Conservation (phyloP, 2,329 filamentous ascomycete species). For the Ambrosiella xylebori region DNA sequence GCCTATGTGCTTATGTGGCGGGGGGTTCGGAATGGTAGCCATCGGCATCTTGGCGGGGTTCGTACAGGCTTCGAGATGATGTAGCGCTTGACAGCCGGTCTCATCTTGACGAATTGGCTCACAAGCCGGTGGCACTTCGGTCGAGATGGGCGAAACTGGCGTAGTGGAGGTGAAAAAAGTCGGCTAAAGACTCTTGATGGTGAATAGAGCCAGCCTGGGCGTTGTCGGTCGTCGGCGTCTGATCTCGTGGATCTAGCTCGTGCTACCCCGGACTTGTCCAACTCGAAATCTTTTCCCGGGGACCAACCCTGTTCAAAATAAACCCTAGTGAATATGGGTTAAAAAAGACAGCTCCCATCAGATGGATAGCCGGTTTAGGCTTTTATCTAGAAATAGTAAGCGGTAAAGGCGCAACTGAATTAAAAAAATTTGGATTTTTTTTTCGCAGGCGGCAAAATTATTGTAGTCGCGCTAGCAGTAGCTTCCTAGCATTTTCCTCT, state of each 20-base stretch:
- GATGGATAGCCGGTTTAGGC: neutral
- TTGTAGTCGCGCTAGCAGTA: slow-evolving; percentile 7
- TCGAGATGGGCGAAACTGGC: slow-evolving; percentile 4
- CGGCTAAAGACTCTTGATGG: slow-evolving; percentile 3
- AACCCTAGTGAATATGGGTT: neutral
- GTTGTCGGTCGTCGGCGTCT: slow-evolving; percentile 9
- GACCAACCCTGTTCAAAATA: neutral
- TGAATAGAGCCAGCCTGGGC: slow-evolving; percentile 7
- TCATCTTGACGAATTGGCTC: slow-evolving; percentile 14
- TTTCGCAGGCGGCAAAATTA: slow-evolving; percentile 12
- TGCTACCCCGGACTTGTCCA: neutral
- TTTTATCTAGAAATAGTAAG: neutral
- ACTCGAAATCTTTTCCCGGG: slow-evolving; percentile 7
- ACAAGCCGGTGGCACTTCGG: slow-evolving; percentile 9
- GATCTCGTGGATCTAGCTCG: neutral
- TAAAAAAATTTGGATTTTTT: slow-evolving; percentile 14
- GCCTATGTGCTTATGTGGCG: neutral
- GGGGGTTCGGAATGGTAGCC: neutral
- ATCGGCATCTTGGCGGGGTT: neutral
- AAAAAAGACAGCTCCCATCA: neutral
- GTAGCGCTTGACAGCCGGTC: slow-evolving; percentile 15
- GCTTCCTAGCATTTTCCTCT: slow-evolving; percentile 4
- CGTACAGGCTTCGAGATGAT: slow-evolving; percentile 14
- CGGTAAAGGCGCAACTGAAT: slow-evolving; percentile 12
- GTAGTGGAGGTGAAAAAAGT: slow-evolving; percentile 1